These are phyloP conservation scores for Phytophthora palmivora DNA, from an alignment of 352 stramenopile species.

Conservation along the genomic window DNA sequence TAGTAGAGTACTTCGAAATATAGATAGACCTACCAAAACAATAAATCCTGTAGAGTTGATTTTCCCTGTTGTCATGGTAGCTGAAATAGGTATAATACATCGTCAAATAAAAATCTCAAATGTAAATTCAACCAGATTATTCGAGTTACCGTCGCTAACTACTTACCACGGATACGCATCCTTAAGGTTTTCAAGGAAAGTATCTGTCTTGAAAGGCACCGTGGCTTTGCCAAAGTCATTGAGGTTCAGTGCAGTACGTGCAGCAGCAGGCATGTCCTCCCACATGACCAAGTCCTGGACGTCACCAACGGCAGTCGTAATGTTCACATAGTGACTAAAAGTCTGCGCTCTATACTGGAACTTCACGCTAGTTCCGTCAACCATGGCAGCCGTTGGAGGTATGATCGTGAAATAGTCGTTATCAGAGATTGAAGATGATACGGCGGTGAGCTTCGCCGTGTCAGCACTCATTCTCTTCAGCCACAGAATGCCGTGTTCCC, in stretches of 20 bases:
- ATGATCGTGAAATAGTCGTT: constrained; percentile 21
- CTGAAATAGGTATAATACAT: too few relatives aligned
- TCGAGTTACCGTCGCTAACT: too few relatives aligned
- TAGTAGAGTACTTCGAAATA: too few relatives aligned
- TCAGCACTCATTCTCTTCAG: not conserved
- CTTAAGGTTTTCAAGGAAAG: constrained; percentile 31
- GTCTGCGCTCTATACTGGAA: constrained; percentile 16
- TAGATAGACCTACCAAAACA: too few relatives aligned
- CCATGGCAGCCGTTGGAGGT: constrained; percentile 9
- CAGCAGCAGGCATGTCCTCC: constrained; percentile 21
- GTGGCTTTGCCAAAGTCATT: constrained; percentile 35
- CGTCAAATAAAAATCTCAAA: too few relatives aligned
- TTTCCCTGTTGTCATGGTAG: too few relatives aligned
- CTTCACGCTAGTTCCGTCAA: constrained; percentile 26
- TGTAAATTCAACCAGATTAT: too few relatives aligned
- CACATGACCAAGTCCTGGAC: constrained; percentile 30
- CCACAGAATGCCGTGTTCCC: constrained; percentile 20
- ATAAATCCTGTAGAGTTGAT: too few relatives aligned
- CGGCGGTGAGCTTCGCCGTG: constrained; percentile 2
- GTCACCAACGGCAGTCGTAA: constrained; percentile 25
- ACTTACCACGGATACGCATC: constrained; percentile 19
- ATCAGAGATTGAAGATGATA: constrained; percentile 2
- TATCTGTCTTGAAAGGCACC: constrained; percentile 35
- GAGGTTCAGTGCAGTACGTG: constrained; percentile 32
- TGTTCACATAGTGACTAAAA: constrained; percentile 34